Base-by-base conservation (phyloP, 495 filamentous ascomycete genomes). In the Massariosphaeria phaeospora region DNA sequence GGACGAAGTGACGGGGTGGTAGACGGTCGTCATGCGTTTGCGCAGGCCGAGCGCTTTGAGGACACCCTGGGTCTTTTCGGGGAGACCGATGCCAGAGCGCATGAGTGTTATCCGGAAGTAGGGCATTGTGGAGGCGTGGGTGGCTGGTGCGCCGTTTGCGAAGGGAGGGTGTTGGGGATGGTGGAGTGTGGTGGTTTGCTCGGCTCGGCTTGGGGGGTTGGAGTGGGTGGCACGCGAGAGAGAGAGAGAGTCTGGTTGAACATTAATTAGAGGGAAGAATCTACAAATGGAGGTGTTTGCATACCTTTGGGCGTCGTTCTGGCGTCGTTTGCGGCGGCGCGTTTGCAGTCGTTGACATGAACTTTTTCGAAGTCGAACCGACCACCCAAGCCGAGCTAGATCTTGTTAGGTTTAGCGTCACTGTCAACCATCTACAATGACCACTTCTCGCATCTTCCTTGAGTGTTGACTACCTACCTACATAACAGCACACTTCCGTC, bases 71-170 rank as follows among this genome's bases (percentile, higher is more conserved):
- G 84, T 86, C 64, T 86, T 83, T 61, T 81, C 72, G 9, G 94
- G 89, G 45, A 99, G 82, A 64, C 94, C 94, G 73, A 99, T 99
- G 55, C 84, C 84, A 54, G 84, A 90, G 63, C 94, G 91, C 67
- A 93, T 76, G 60, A 97, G 88, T 59, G 91, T 96, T 67, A 99
- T 89, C 64, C 88, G 85, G 79, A 97, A 98, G 79, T 79, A 97
- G 53, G 85, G 79, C 89, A 95, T 95, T 68, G 57, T 79, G 59
- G 20, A 25, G 39, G 20, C 5, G 11, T 18, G 26, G 21, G 9
- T 26, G 33, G 1, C 2, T 38, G 1, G 9, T 12, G 26, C n/a
- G 49, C 3, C n/a, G 17, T 52, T 13, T 13, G 20, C 5, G 20
- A 25, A 7, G 9, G 21, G 2, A 3, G 2, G 27, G 26, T 3